phyloP scores from a whole-genome alignment of 768 basidiomycete species.

The Russula virescens region DNA sequence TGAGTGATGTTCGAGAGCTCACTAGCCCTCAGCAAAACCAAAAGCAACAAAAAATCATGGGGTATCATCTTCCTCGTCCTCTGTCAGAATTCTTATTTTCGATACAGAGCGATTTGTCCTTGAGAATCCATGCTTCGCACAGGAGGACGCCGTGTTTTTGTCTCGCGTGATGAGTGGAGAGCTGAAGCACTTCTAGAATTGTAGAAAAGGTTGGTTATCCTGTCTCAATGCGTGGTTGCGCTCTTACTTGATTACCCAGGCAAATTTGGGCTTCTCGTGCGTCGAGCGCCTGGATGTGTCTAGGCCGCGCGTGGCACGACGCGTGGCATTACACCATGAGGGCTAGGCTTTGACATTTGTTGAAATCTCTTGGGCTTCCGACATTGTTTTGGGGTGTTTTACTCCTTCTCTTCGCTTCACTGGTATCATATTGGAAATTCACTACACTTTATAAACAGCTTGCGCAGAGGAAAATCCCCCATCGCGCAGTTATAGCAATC shows the following conservation, averaged over 20 bases:
- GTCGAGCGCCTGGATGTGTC: too few relatives aligned
- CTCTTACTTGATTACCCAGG: slow-evolving; percentile 39
- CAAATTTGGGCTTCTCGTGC: too few relatives aligned
- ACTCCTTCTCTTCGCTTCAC: too few relatives aligned
- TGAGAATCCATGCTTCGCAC: slow-evolving; percentile 87
- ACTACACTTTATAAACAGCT: too few relatives aligned
- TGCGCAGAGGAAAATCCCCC: too few relatives aligned
- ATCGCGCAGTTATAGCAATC: too few relatives aligned
- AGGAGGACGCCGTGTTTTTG: slow-evolving; percentile 55
- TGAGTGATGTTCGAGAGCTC: slow-evolving; percentile 40
- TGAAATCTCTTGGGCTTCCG: too few relatives aligned
- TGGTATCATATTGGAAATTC: too few relatives aligned
- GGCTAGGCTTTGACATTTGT: too few relatives aligned
- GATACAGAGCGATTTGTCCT: slow-evolving; percentile 94
- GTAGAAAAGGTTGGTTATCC: slow-evolving; percentile 49
- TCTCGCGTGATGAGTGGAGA: slow-evolving; percentile 7
- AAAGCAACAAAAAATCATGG: slow-evolving; percentile 43
- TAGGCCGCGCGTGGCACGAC: too few relatives aligned
- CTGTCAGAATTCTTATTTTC: slow-evolving; percentile 78
- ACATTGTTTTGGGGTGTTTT: too few relatives aligned
- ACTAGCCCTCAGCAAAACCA: slow-evolving; percentile 54
- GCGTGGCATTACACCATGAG: too few relatives aligned
- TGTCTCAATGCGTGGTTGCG: not conserved
- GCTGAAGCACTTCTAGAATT: slow-evolving; percentile 37
- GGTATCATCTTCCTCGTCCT: slow-evolving; percentile 35